Percentiles rank a stretch among this genome's conserved stretches.
Conservation (phyloP, 495 filamentous ascomycete species). For the Sordaria brevicollis region DNA sequence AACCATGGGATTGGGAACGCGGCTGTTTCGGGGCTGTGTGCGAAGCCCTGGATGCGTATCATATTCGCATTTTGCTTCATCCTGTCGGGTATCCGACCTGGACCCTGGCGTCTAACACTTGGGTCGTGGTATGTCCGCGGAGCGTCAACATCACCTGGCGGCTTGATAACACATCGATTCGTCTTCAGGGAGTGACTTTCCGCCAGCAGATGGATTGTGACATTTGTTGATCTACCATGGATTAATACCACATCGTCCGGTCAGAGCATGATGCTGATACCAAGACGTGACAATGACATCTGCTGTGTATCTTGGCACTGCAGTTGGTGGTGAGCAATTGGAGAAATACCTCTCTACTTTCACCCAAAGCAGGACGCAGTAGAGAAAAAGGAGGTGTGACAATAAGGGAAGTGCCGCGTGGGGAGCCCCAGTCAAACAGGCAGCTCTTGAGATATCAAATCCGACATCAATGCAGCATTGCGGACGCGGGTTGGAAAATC, state of each 20-base stretch:
- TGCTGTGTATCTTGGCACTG: neutral
- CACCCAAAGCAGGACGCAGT: neutral
- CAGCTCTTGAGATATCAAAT: neutral
- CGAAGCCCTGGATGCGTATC: neutral
- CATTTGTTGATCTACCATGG: neutral
- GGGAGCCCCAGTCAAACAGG: neutral
- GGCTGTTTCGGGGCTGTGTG: neutral
- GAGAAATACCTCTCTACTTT: neutral
- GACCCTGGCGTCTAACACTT: neutral
- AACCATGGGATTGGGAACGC: constrained; percentile 14
- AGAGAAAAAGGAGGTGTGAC: neutral
- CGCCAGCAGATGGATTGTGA: neutral
- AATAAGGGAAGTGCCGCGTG: neutral
- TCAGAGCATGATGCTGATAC: neutral
- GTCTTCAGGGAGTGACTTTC: neutral
- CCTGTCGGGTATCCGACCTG: neutral
- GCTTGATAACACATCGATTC: neutral
- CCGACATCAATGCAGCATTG: neutral
- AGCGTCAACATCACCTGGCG: neutral
- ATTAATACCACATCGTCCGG: neutral
- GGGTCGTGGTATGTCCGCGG: neutral
- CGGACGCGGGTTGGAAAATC: neutral
- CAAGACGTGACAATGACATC: neutral
- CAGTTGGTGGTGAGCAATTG: neutral
- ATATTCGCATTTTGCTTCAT: neutral